Percentiles rank a stretch among this genome's conserved stretches.
These are phyloP conservation scores for Austroboletus eburneus DNA, from an alignment of 768 basidiomycete genomes.

Conservation along the genomic window DNA sequence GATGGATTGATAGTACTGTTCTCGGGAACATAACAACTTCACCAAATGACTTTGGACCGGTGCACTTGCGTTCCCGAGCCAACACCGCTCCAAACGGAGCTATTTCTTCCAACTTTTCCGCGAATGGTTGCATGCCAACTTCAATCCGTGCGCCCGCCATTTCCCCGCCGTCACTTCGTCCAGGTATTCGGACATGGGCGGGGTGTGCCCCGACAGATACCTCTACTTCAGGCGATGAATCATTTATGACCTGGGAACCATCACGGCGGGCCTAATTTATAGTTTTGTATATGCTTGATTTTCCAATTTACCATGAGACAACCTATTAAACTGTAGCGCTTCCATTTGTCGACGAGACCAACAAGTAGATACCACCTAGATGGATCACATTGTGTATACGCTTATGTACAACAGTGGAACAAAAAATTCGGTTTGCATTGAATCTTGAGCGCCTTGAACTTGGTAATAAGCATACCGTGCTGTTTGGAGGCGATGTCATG, in stretches of 20 bases:
- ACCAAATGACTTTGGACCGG: conserved; percentile 21
- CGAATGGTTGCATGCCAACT: conserved; percentile 13
- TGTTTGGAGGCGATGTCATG: neutral
- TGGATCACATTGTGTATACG: neutral
- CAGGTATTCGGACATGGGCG: conserved; percentile 16
- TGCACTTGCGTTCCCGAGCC: conserved; percentile 14
- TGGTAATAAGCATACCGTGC: too few species aligned
- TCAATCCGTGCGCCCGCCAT: conserved; percentile 18
- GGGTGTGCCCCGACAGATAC: conserved; percentile 20
- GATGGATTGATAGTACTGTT: conserved; percentile 33
- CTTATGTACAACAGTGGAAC: neutral
- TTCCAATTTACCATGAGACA: neutral
- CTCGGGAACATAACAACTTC: conserved; percentile 35
- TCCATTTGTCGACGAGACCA: neutral
- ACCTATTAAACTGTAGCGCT: neutral
- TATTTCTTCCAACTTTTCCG: conserved; percentile 10
- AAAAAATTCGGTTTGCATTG: too few species aligned
- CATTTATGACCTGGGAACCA: conserved; percentile 62
- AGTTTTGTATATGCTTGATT: neutral
- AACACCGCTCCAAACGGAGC: conserved; percentile 1
- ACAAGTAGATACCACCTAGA: neutral
- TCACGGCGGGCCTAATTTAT: conserved; percentile 31
- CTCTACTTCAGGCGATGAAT: conserved; percentile 43
- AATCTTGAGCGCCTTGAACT: too few species aligned
- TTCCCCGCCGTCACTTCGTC: conserved; percentile 14